Percentiles rank a stretch among this genome's conserved stretches.
These are phyloP conservation scores for Protomyces arabidopsidicola DNA, from an alignment of 1,139 yeast genomes.

Conservation along the genomic window DNA sequence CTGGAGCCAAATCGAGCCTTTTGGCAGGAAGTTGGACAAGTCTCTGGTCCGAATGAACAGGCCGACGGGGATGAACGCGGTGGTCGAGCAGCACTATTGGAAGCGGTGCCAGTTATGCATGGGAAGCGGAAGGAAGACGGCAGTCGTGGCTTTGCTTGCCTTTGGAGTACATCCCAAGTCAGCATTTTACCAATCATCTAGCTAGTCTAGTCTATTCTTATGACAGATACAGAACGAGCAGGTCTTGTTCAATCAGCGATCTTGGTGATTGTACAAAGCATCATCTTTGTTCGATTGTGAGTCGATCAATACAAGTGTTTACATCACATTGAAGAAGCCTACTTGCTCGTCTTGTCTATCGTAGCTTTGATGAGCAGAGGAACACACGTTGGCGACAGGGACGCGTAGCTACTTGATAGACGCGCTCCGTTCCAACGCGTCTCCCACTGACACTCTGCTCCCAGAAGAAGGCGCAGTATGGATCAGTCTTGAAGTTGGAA, in stretches of 20 bases:
- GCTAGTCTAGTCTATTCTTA: not conserved
- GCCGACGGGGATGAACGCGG: not conserved
- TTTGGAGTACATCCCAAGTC: not conserved
- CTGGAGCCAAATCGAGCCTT: not conserved
- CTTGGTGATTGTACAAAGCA: slow-evolving; percentile 22
- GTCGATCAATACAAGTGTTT: slow-evolving; percentile 25
- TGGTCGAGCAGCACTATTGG: not conserved
- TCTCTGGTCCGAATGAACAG: not conserved
- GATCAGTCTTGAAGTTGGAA: slow-evolving; percentile 24
- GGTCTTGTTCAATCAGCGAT: slow-evolving; percentile 17
- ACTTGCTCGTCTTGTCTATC: no score
- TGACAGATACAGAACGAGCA: no score
- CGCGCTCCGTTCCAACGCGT: no score
- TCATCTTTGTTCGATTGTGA: slow-evolving; percentile 24
- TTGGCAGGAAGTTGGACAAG: not conserved
- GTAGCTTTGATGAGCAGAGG: no score
- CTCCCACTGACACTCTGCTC: no score
- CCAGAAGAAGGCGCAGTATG: not conserved
- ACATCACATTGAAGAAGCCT: slow-evolving; percentile 1
- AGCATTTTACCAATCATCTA: not conserved
- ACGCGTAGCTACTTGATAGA: no score
- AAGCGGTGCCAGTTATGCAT: not conserved
- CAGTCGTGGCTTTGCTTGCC: not conserved
- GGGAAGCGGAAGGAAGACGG: not conserved
- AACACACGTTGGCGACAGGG: not conserved